phyloP scores from a whole-genome alignment of 257 asterid genomes.

The Anisodus acutangulus region DNA sequence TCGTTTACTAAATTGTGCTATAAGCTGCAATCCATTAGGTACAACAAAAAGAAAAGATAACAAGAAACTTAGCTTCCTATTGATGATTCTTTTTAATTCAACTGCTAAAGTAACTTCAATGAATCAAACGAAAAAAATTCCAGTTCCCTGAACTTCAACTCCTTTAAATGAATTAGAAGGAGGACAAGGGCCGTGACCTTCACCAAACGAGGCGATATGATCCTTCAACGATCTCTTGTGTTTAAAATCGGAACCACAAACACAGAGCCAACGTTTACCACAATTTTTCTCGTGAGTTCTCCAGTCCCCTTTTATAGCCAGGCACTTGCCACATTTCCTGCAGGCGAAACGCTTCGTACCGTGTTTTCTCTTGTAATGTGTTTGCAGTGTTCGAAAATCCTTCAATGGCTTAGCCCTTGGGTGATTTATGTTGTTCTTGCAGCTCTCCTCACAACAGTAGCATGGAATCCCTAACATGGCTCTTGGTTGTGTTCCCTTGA shows the following conservation, averaged over 20 bases:
- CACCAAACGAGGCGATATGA: constrained; percentile 66
- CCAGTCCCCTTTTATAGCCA: constrained; percentile 86
- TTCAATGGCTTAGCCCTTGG: constrained; percentile 62
- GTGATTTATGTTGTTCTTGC: constrained; percentile 64
- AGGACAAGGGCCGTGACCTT: constrained; percentile 51
- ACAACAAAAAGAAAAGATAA: neutral
- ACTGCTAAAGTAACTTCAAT: neutral
- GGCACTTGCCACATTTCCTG: constrained; percentile 66
- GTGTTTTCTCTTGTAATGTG: constrained; percentile 74
- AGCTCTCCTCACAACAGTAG: constrained; percentile 72
- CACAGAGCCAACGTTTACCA: constrained; percentile 74
- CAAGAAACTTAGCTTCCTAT: neutral
- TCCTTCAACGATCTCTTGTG: constrained; percentile 86
- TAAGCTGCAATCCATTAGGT: neutral
- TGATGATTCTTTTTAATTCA: neutral
- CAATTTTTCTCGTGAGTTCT: constrained; percentile 83
- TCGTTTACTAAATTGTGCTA: neutral
- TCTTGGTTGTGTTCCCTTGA: constrained; percentile 60
- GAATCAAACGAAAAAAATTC: neutral
- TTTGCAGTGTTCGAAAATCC: constrained; percentile 70
- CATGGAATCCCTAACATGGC: constrained; percentile 64
- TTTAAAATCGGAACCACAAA: constrained; percentile 80
- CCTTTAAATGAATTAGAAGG: constrained; percentile 41
- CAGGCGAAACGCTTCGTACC: constrained; percentile 56
- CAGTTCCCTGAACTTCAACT: neutral